These are phyloP conservation scores for Schoenoplectus tabernaemontani DNA, from an alignment of 202 grass and related monocot genomes.

Conservation along the genomic window DNA sequence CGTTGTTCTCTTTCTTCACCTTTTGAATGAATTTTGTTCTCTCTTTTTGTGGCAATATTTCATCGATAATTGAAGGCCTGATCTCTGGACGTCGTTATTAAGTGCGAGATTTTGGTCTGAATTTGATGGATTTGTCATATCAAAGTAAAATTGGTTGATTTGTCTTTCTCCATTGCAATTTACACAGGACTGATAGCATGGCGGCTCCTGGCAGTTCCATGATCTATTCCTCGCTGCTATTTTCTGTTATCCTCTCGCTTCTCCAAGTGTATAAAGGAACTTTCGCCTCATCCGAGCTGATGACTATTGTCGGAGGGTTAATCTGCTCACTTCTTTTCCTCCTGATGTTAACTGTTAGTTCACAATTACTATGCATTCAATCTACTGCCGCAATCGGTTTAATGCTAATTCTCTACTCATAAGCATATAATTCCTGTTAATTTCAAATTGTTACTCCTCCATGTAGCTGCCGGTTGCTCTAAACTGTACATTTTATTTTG, in stretches of 20 bases:
- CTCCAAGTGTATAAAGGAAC: constrained; percentile 71
- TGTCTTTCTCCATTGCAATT: constrained; percentile 3
- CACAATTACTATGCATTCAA: not conserved
- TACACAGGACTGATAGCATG: constrained; percentile 39
- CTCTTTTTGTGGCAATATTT: not conserved
- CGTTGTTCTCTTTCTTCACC: not conserved
- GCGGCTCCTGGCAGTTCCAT: constrained; percentile 64
- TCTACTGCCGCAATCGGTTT: not conserved
- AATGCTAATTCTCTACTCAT: not conserved
- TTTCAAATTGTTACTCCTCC: not conserved
- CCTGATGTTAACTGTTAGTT: constrained; percentile 70
- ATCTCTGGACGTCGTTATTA: not conserved
- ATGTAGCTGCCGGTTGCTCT: not conserved
- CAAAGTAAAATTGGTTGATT: constrained; percentile 58
- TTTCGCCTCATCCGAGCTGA: constrained; percentile 85
- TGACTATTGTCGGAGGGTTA: constrained; percentile 80
- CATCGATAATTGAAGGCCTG: not conserved
- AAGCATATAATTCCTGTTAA: not conserved
- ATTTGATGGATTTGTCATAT: constrained; percentile 33
- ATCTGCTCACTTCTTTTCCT: constrained; percentile 83
- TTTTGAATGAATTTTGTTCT: not conserved
- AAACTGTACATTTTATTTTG: not conserved
- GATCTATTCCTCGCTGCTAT: constrained; percentile 64
- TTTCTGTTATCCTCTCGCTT: constrained; percentile 79
- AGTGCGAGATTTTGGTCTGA: not conserved